phyloP scores from a whole-genome alignment of 1,284 basidiomycete species.

The Melampsora larici-populina region DNA sequence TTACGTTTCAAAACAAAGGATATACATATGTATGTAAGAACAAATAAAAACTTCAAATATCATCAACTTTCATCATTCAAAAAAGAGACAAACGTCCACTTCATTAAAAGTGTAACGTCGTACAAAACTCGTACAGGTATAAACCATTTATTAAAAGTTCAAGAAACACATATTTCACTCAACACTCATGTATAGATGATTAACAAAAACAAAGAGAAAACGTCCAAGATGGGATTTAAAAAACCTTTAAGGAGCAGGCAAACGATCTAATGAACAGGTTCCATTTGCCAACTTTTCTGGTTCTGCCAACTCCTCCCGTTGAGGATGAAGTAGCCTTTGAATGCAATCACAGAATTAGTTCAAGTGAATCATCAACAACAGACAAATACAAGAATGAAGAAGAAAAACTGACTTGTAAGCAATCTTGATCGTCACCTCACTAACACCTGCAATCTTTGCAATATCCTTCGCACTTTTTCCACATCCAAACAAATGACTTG shows the following conservation, averaged over 20 bases:
- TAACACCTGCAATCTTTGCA: constrained; percentile 90
- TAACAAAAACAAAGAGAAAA: too few species aligned
- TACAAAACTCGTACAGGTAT: too few species aligned
- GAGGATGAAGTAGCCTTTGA: constrained; percentile 11
- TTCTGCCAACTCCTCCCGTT: constrained; percentile 12
- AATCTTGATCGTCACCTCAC: constrained; percentile 90
- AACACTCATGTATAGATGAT: too few species aligned
- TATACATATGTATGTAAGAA: too few species aligned
- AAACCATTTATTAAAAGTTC: too few species aligned
- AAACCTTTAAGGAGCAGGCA: constrained; percentile 12
- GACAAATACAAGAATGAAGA: neutral
- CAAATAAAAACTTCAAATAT: too few species aligned
- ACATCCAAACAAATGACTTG: constrained; percentile 73
- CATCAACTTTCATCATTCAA: too few species aligned
- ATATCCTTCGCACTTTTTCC: constrained; percentile 77
- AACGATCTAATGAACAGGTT: constrained; percentile 13
- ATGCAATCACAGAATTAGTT: neutral
- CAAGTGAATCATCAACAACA: neutral
- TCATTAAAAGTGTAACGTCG: too few species aligned
- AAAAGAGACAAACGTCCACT: too few species aligned
- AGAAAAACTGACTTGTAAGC: constrained; percentile 52
- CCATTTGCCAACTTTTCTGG: constrained; percentile 12
- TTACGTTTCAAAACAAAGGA: too few species aligned
- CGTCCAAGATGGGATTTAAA: too few species aligned
- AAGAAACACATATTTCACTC: too few species aligned